Base-by-base conservation (phyloP, 805 yeast species). In the Suhomyces canberraensis region DNA sequence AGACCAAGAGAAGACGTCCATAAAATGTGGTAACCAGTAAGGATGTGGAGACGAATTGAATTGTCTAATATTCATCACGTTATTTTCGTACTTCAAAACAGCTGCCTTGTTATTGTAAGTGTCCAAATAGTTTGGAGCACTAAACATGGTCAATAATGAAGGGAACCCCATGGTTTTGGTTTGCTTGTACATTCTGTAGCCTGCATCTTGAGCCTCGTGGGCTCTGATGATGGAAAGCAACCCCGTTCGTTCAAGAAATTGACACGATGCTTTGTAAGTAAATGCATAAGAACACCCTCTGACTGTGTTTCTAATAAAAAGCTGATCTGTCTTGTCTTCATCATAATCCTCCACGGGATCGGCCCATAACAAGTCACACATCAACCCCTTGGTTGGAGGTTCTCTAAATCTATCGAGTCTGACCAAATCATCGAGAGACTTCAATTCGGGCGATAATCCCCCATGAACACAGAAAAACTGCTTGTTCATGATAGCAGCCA, bases 1-100 rank as follows among this genome's bases (percentile, higher is more conserved):
- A 2, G 96, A 86, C 98, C 98, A 93, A 8, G 95, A 84, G 61
- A 91, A 91, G 5, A 91, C 96, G 60, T 93, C 97, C 95, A 90
- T 88, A 52, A 90, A 87, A 59, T 89, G 89, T 6, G 98, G 98
- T 48, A 93, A 71, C 88, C 95, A 89, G 64, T 93, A 91, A 1
- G 98, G 98, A 62, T 91, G 98, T 4, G 96, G 95, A 19, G 89
- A 80, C 52, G 82, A 66, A 61, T 90, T 89, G 70, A 93, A 91
- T 63, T 91, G 98, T 39, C 97, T 77, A 39, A 91, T 91, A 61
- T 91, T 93, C 93, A 91, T 84, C 16, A 89, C 93, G 48, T 89
- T 83, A 56, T 85, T 78, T 50, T 87, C 96, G 61, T 90, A 91
- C 62, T 88, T 89, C 48, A 91, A 70, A 13, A 91, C 88, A 0